phyloP scores from a whole-genome alignment of 192 early-diverging fungal genomes.

The Backusella mclennaniae region DNA sequence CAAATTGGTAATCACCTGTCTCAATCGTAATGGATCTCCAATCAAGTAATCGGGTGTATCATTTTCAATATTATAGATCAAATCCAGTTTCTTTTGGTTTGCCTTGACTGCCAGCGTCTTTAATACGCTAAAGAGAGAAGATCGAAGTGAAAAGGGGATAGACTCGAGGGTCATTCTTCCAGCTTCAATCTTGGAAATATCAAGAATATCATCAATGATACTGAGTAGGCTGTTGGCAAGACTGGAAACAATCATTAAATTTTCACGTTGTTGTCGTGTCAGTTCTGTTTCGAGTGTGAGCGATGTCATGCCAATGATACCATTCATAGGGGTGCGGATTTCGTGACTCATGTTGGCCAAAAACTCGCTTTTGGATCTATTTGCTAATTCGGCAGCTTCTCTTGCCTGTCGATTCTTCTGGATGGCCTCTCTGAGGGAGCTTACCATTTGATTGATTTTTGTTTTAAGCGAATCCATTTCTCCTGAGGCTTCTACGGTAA shows the following conservation, averaged over 20 bases:
- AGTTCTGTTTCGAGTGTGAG: constrained; percentile 76
- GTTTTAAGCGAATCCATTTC: constrained; percentile 84
- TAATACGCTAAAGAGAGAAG: constrained; percentile 62
- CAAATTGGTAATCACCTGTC: constrained; percentile 82
- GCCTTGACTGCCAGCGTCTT: constrained; percentile 73
- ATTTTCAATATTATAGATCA: constrained; percentile 67
- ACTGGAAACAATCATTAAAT: constrained; percentile 74
- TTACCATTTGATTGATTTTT: constrained; percentile 88
- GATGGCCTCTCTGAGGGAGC: constrained; percentile 70
- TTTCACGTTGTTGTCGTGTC: constrained; percentile 78
- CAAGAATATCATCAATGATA: constrained; percentile 84
- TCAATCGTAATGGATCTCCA: constrained; percentile 70
- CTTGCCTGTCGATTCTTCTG: constrained; percentile 76
- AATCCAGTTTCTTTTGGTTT: constrained; percentile 68
- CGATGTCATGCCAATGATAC: constrained; percentile 75
- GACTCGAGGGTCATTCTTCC: constrained; percentile 78
- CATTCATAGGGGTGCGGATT: constrained; percentile 83
- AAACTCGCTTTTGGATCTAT: constrained; percentile 75
- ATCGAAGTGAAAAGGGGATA: constrained; percentile 64
- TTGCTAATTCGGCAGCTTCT: constrained; percentile 79
- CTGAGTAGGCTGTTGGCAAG: constrained; percentile 70
- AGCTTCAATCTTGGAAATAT: constrained; percentile 84
- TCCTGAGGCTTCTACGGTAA: constrained; percentile 77
- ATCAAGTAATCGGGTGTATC: constrained; percentile 69
- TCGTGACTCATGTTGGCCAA: constrained; percentile 68